Percentiles rank a stretch among this genome's conserved stretches.
Evolutionary conservation across 176 grass and related monocot genomes (phyloP).

Genomic region (Chrysopogon serrulatus): DNA sequence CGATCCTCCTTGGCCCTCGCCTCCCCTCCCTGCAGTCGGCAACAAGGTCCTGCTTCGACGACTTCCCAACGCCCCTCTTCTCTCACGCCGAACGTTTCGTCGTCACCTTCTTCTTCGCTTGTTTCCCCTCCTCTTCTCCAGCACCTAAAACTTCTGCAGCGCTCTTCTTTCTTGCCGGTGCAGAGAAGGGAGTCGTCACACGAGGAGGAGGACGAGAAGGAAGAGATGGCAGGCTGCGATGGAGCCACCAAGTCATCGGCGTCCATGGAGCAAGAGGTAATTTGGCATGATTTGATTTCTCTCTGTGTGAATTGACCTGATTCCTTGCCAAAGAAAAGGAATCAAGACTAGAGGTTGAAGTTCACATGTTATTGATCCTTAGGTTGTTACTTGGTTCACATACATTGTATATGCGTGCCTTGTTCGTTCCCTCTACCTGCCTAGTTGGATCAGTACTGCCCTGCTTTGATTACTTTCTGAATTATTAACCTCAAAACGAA

Average conservation of each 20-base stretch:
- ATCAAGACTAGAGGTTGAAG: background rate
- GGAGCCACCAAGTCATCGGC: slow-evolving; percentile 40
- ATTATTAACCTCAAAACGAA: background rate
- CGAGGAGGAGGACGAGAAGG: slow-evolving; percentile 18
- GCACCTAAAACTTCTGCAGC: background rate
- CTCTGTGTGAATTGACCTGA: background rate
- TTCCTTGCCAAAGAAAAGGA: background rate
- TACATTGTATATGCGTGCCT: background rate
- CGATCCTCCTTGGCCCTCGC: slow-evolving; percentile 18
- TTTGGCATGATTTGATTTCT: background rate
- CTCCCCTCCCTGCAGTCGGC: background rate
- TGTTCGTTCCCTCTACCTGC: background rate
- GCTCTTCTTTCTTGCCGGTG: slow-evolving; percentile 18
- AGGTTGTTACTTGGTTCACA: background rate
- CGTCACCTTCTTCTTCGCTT: background rate
- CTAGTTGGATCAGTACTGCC: background rate
- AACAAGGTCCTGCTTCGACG: slow-evolving; percentile 49
- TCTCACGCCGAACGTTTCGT: background rate
- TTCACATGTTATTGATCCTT: background rate
- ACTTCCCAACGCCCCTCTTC: slow-evolving; percentile 16
- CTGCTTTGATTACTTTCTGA: background rate
- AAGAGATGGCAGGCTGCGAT: slow-evolving; percentile 63
- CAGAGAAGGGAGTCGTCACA: slow-evolving; percentile 11
- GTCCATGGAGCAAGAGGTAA: slow-evolving; percentile 69
- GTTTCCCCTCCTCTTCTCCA: background rate